These are phyloP conservation scores for Globisporangium acanthophoron DNA, from an alignment of 352 stramenopile species.

Conservation along the genomic window DNA sequence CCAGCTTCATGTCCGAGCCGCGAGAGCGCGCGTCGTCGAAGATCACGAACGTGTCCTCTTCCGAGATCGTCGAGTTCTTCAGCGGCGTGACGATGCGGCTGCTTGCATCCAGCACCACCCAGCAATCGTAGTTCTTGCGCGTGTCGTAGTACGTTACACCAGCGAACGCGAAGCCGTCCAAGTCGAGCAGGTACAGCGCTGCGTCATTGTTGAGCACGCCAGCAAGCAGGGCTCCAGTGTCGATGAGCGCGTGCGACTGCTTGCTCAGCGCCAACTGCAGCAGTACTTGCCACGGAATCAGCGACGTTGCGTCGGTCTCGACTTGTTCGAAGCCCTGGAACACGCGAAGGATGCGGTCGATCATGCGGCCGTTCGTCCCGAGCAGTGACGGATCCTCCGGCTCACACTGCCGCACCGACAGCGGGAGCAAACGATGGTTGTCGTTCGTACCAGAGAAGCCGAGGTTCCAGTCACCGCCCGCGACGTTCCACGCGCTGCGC, in stretches of 20 bases:
- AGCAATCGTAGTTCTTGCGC: conserved; percentile 38
- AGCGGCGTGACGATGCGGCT: conserved; percentile 36
- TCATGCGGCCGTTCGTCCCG: conserved; percentile 85
- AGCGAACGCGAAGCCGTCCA: conserved; percentile 19
- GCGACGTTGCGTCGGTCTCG: neutral
- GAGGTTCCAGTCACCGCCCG: conserved; percentile 43
- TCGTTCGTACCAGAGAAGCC: conserved; percentile 91
- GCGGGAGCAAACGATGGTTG: conserved; percentile 71
- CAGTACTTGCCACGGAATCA: conserved; percentile 41
- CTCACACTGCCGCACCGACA: conserved; percentile 60
- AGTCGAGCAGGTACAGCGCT: conserved; percentile 37
- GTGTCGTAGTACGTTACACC: conserved; percentile 88
- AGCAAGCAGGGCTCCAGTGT: conserved; percentile 79
- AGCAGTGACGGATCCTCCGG: conserved; percentile 41
- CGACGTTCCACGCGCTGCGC: conserved; percentile 81
- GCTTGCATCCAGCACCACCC: conserved; percentile 70
- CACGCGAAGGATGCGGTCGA: conserved; percentile 57
- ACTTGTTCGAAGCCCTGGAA: conserved; percentile 33
- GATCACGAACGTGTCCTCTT: conserved; percentile 86
- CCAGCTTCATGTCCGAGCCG: conserved; percentile 87
- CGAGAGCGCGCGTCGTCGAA: conserved; percentile 89
- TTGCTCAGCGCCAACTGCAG: conserved; percentile 34
- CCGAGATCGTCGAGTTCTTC: conserved; percentile 60
- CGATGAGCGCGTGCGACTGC: conserved; percentile 64
- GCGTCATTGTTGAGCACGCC: conserved; percentile 48